These are phyloP conservation scores for Suillus bovinus DNA, from an alignment of 768 basidiomycete species.

Conservation along the genomic window DNA sequence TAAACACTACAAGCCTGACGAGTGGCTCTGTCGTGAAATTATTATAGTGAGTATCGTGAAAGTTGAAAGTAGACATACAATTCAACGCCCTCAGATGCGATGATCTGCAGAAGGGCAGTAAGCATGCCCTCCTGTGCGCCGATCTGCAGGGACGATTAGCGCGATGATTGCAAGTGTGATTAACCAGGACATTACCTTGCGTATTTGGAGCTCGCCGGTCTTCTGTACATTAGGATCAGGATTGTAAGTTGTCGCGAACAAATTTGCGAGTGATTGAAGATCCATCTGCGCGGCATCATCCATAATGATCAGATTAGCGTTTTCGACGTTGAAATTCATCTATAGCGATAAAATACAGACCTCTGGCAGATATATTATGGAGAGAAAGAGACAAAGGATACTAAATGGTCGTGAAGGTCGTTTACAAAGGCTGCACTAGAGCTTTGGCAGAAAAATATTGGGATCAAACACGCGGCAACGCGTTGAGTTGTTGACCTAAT, in stretches of 20 bases:
- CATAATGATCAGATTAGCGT: neutral
- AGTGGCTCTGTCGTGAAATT: conserved; percentile 52
- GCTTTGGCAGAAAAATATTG: conserved; percentile 12
- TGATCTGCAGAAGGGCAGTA: conserved; percentile 82
- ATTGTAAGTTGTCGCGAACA: conserved; percentile 80
- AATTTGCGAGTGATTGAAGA: conserved; percentile 69
- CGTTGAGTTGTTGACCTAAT: neutral
- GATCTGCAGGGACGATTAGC: conserved; percentile 47
- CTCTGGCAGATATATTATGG: conserved; percentile 1
- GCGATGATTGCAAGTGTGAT: conserved; percentile 3
- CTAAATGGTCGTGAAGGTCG: conserved; percentile 15
- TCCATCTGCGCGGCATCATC: conserved; percentile 54
- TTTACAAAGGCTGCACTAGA: conserved; percentile 17
- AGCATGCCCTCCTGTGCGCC: conserved; percentile 81
- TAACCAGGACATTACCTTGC: conserved; percentile 53
- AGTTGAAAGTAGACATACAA: conserved; percentile 48
- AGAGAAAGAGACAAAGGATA: conserved; percentile 8
- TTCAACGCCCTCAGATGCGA: conserved; percentile 75
- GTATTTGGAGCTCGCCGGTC: conserved; percentile 83
- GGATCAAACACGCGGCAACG: conserved; percentile 7
- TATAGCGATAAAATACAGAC: conserved; percentile 1
- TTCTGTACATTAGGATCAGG: conserved; percentile 87
- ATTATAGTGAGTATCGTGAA: neutral
- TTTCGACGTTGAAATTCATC: neutral
- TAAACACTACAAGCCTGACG: conserved; percentile 86